phyloP scores from a whole-genome alignment of 2,329 filamentous ascomycete genomes.

The Epichloe hybrida region DNA sequence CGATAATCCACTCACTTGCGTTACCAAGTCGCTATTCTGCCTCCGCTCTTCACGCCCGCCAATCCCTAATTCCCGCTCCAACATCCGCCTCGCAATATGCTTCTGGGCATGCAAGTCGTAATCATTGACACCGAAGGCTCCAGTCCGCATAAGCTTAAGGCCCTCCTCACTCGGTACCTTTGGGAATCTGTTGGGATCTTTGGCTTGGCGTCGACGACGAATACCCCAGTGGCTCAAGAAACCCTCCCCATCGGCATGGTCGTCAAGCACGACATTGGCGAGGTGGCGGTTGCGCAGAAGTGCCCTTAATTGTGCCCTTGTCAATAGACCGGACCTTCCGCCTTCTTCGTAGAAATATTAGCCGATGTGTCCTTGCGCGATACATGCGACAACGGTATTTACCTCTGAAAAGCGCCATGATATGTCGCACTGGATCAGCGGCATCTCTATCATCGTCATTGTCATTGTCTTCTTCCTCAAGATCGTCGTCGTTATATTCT shows the following conservation, averaged over 20 bases:
- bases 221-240: slow-evolving; percentile 27
- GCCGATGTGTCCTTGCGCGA: neutral
- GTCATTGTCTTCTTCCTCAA: slow-evolving; percentile 14
- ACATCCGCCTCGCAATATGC: slow-evolving; percentile 53
- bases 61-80: slow-evolving; percentile 73
- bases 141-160: slow-evolving; percentile 64
- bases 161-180: slow-evolving; percentile 73
- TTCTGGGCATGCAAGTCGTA: slow-evolving; percentile 38
- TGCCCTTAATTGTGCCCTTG: slow-evolving; percentile 24
- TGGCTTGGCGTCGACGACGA: slow-evolving; percentile 25
- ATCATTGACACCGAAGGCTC: slow-evolving; percentile 62
- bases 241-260: slow-evolving; percentile 24
- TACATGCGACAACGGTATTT: neutral
- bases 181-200: slow-evolving; percentile 55
- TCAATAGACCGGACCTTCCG: slow-evolving; percentile 18
- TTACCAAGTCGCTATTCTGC: slow-evolving; percentile 51
- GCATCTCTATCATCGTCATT: slow-evolving; percentile 11
- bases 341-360: slow-evolving; percentile 10
- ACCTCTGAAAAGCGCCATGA: slow-evolving; percentile 20
- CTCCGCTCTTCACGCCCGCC: slow-evolving; percentile 44
- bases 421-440: slow-evolving; percentile 21
- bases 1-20: slow-evolving; percentile 36
- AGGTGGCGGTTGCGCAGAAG: slow-evolving; percentile 27
- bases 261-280: slow-evolving; percentile 21
- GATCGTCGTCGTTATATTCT: slow-evolving; percentile 9